These are phyloP conservation scores for Scedosporium apiospermum DNA, from an alignment of 2,329 filamentous ascomycete genomes.

Conservation along the genomic window DNA sequence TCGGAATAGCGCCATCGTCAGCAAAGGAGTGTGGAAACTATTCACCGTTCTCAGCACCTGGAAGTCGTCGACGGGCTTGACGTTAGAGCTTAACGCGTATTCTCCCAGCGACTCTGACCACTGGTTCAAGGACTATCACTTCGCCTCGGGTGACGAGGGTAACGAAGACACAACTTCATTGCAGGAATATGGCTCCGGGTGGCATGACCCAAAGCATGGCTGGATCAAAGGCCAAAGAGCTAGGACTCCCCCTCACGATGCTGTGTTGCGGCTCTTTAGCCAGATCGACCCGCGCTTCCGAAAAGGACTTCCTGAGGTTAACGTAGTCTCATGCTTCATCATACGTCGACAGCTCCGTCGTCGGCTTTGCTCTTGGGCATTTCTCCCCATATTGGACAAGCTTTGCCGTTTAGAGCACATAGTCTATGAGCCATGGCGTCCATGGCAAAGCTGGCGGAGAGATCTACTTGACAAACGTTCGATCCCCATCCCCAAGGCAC, in stretches of 20 bases:
- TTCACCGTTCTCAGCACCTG: background rate
- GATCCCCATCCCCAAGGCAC: background rate
- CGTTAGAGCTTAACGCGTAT: constrained; percentile 22
- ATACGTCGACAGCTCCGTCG: background rate
- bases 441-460: background rate
- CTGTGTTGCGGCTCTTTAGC: background rate
- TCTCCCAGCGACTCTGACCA: constrained; percentile 24
- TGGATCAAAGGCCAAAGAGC: background rate
- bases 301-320: background rate
- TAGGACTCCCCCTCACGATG: background rate
- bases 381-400: background rate
- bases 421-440: background rate
- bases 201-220: background rate
- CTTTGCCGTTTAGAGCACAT: background rate
- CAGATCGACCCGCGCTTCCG: background rate
- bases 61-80: constrained; percentile 15
- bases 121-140: constrained; percentile 21
- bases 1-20: background rate
- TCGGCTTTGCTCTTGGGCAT: background rate
- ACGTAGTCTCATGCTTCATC: background rate
- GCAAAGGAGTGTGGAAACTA: background rate
- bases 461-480: background rate
- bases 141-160: constrained; percentile 13
- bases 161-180: no score
- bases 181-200: no score